These are phyloP conservation scores for Arachis monticola DNA, from an alignment of 331 rosid genomes.

Conservation along the genomic window DNA sequence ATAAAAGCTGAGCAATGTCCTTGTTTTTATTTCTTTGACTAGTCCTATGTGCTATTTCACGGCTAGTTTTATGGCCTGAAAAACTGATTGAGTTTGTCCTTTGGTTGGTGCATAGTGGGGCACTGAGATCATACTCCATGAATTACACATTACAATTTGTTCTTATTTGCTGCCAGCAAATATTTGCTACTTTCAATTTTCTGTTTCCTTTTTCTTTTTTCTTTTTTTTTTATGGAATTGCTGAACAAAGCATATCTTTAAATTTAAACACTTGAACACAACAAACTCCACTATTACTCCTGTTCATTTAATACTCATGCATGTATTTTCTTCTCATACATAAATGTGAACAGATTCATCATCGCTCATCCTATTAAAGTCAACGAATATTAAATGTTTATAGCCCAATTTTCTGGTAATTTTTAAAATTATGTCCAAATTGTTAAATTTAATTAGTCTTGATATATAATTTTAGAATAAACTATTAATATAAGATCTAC, in stretches of 20 bases:
- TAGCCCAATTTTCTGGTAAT: too few relatives aligned
- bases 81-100: slow-evolving; percentile 35
- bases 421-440: too few relatives aligned
- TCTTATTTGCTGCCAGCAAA: slow-evolving; percentile 29
- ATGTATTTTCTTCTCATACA: slow-evolving; percentile 20
- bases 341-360: too few relatives aligned
- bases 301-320: slow-evolving; percentile 41
- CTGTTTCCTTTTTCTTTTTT: slow-evolving; percentile 15
- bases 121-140: slow-evolving; percentile 15
- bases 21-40: slow-evolving; percentile 36
- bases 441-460: too few relatives aligned
- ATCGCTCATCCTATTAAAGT: too few relatives aligned
- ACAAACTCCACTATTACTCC: background rate
- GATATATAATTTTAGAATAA: too few relatives aligned
- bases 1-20: slow-evolving; percentile 23
- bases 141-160: background rate
- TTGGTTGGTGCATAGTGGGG: slow-evolving; percentile 31
- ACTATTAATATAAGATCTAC: too few relatives aligned
- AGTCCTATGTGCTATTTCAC: slow-evolving; percentile 32
- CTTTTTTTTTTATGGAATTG: background rate
- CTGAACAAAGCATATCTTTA: slow-evolving; percentile 20
- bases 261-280: slow-evolving; percentile 35
- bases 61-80: slow-evolving; percentile 37
- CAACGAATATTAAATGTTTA: too few relatives aligned
- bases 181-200: slow-evolving; percentile 20